Evolutionary conservation across 345 rosid genomes (phyloP).

Genomic region (Mercurialis annua): DNA sequence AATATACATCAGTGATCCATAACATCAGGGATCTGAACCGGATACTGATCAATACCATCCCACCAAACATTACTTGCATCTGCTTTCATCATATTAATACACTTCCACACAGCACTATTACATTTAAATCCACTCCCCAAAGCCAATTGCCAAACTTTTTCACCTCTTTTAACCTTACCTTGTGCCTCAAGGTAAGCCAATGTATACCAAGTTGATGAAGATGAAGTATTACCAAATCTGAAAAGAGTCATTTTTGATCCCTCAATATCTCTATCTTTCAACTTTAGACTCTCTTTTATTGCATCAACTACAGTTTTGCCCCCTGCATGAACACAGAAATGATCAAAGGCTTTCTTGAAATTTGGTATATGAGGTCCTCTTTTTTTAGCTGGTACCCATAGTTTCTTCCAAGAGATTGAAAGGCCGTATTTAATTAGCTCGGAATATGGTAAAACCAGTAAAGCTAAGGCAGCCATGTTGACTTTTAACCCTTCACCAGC

Average conservation of each 20-base stretch:
- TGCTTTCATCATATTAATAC: constrained; percentile 30
- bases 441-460: constrained; percentile 5
- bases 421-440: constrained; percentile 10
- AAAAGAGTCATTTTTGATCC: constrained; percentile 85
- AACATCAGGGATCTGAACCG: constrained; percentile 12
- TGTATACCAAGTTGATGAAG: constrained; percentile 84
- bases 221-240: constrained; percentile 84
- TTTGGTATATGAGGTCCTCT: constrained; percentile 62
- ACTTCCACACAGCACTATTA: constrained; percentile 89
- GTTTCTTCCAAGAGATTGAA: neutral
- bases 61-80: constrained; percentile 7
- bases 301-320: constrained; percentile 88
- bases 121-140: constrained; percentile 95
- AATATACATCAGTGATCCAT: constrained; percentile 20
- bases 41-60: constrained; percentile 14
- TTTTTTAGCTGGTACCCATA: neutral
- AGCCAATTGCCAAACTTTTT: constrained; percentile 77
- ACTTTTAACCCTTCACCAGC: constrained; percentile 18
- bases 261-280: constrained; percentile 67
- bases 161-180: constrained; percentile 71
- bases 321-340: constrained; percentile 91
- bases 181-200: constrained; percentile 69
- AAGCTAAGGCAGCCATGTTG: constrained; percentile 9
- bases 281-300: constrained; percentile 67
- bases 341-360: constrained; percentile 85